Conservation (phyloP, 75 land plant species). For the Chamaecyparis obtusa region DNA sequence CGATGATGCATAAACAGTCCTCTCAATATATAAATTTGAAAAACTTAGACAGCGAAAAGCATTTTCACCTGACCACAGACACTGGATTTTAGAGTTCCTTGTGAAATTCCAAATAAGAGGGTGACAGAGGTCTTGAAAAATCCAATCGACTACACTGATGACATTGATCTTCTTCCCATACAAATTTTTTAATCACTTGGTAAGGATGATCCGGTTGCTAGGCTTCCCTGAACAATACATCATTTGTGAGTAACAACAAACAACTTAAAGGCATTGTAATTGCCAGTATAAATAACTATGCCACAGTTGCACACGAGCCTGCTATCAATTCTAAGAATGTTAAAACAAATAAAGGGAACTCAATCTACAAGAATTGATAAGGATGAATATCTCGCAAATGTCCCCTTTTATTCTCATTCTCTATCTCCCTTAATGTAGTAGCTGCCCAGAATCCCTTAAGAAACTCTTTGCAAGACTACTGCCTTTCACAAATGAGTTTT, state of each 20-base stretch:
- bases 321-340: not conserved
- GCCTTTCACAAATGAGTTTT: too few species aligned
- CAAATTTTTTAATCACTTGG: constrained; percentile 4
- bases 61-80: constrained; percentile 76
- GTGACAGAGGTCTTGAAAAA: constrained; percentile 74
- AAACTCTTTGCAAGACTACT: too few species aligned
- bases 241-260: not conserved
- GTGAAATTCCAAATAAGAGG: constrained; percentile 70
- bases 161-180: not conserved
- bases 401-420: too few species aligned
- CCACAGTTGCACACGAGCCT: not conserved
- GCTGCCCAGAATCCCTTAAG: too few species aligned
- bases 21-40: not conserved
- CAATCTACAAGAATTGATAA: too few species aligned
- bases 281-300: not conserved
- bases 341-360: constrained; percentile 59
- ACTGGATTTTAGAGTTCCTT: constrained; percentile 67
- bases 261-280: too few species aligned
- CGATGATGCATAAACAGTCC: not conserved
- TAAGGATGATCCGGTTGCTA: not conserved
- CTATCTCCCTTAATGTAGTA: too few species aligned
- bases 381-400: too few species aligned
- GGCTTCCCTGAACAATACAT: not conserved
- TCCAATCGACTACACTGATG: constrained; percentile 57
- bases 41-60: not conserved